Evolutionary conservation across 1,139 yeast genomes (phyloP).

Genomic region (Arxiozyma bovina): DNA sequence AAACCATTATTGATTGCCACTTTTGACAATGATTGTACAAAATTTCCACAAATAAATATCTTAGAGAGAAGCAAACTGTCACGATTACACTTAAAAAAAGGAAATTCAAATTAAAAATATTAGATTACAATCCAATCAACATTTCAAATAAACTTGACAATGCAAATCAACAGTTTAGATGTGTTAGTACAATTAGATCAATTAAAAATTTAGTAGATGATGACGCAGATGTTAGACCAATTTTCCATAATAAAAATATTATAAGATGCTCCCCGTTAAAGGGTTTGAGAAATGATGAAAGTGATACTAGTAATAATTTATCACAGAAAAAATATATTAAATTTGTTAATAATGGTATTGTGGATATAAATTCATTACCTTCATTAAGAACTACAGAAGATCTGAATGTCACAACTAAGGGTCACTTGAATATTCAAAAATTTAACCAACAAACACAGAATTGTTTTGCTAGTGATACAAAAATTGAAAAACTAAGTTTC

Average conservation of each 20-base stretch:
- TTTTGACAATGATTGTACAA: conserved; percentile 23
- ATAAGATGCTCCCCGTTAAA: conserved; percentile 14
- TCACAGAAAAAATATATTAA: conserved; percentile 3
- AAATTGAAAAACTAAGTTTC: neutral
- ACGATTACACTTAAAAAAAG: conserved; percentile 21
- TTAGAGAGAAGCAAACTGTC: conserved; percentile 22
- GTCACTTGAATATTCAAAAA: neutral
- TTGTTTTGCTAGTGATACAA: no score
- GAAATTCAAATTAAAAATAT: conserved; percentile 22
- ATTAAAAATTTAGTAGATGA: conserved; percentile 19
- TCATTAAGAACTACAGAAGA: conserved; percentile 9
- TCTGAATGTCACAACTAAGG: neutral
- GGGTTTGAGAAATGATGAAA: neutral
- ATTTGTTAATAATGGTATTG: conserved; percentile 7
- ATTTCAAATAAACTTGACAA: neutral
- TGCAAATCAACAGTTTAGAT: conserved; percentile 5
- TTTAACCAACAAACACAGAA: neutral
- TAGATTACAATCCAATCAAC: conserved; percentile 11
- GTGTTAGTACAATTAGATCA: conserved; percentile 20
- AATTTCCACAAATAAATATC: conserved; percentile 22
- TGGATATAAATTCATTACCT: conserved; percentile 16
- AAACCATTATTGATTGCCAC: conserved; percentile 28
- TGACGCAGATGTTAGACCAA: conserved; percentile 26
- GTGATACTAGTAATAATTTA: no score
- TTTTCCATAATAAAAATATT: conserved; percentile 25